These are phyloP conservation scores for Colletotrichum sp. DNA, from an alignment of 2,329 filamentous ascomycete genomes.

Conservation along the genomic window DNA sequence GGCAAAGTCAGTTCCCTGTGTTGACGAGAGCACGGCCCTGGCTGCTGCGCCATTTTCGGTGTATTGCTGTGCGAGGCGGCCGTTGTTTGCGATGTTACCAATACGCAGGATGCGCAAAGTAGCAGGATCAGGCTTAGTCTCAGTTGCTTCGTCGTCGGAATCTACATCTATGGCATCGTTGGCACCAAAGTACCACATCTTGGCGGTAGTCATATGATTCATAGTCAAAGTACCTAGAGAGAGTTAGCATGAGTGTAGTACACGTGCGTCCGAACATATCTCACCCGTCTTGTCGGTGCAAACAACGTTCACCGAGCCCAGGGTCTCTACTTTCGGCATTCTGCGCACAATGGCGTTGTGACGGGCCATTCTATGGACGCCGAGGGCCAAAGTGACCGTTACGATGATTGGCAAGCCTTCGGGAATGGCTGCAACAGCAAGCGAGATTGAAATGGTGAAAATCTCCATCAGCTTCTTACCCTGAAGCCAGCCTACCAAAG, in stretches of 20 bases:
- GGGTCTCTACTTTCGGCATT: constrained; percentile 94
- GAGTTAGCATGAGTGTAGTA: not conserved
- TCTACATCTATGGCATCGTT: constrained; percentile 56
- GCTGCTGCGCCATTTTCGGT: constrained; percentile 74
- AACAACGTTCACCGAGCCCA: constrained; percentile 99
- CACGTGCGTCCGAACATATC: not conserved
- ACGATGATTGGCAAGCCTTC: constrained; percentile 98
- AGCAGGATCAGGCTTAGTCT: constrained; percentile 70
- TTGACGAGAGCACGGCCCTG: constrained; percentile 85
- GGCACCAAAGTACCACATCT: constrained; percentile 92
- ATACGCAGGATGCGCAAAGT: constrained; percentile 84
- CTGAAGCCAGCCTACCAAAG: constrained; percentile 86
- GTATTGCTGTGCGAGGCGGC: constrained; percentile 75
- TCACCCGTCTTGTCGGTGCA: constrained; percentile 95
- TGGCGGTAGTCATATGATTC: constrained; percentile 98
- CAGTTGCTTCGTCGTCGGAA: constrained; percentile 57
- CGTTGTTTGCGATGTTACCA: constrained; percentile 97
- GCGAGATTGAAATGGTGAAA: constrained; percentile 95
- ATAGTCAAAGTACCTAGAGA: constrained; percentile 81
- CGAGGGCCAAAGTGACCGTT: constrained; percentile 92
- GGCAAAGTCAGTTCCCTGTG: constrained; percentile 68
- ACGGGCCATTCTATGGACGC: constrained; percentile 94
- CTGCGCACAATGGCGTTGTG: constrained; percentile 94
- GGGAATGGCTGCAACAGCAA: constrained; percentile 94
- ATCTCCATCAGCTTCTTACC: constrained; percentile 91